Percentiles rank a stretch among this genome's conserved stretches.
These are phyloP conservation scores for Gossypium schwendimanii DNA, from an alignment of 441 rosid genomes.

Conservation along the genomic window DNA sequence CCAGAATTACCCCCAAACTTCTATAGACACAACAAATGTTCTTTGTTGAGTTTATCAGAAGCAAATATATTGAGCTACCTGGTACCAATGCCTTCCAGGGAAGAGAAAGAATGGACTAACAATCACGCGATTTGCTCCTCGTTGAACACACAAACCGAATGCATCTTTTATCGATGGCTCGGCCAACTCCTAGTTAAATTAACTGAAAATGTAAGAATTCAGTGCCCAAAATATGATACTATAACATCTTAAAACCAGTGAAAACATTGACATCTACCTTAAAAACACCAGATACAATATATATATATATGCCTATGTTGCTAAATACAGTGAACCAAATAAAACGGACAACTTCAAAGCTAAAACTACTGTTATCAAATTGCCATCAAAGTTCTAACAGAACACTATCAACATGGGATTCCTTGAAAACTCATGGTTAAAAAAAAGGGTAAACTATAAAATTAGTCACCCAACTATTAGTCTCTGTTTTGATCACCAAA, in stretches of 20 bases:
- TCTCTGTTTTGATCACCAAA: no score
- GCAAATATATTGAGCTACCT: slow-evolving; percentile 37
- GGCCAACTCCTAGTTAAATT: slow-evolving; percentile 59
- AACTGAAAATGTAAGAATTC: slow-evolving; percentile 9
- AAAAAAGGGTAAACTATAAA: not conserved
- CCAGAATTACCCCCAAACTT: slow-evolving; percentile 1
- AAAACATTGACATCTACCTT: not conserved
- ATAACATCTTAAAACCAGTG: not conserved
- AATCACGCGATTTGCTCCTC: slow-evolving; percentile 73
- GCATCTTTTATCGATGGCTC: slow-evolving; percentile 82
- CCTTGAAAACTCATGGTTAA: not conserved
- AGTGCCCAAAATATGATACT: not conserved
- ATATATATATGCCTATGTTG: not conserved
- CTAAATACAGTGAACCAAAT: not conserved
- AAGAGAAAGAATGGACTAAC: slow-evolving; percentile 86
- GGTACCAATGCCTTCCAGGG: slow-evolving; percentile 91
- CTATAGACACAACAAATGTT: not conserved
- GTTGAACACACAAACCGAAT: slow-evolving; percentile 56
- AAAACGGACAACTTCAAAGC: not conserved
- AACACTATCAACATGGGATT: not conserved
- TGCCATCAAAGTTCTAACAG: not conserved
- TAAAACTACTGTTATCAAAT: not conserved
- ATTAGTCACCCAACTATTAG: no score
- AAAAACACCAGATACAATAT: not conserved
- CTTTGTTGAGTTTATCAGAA: not conserved